These are phyloP conservation scores for Cerrena zonata DNA, from an alignment of 1,284 basidiomycete species.

Conservation along the genomic window DNA sequence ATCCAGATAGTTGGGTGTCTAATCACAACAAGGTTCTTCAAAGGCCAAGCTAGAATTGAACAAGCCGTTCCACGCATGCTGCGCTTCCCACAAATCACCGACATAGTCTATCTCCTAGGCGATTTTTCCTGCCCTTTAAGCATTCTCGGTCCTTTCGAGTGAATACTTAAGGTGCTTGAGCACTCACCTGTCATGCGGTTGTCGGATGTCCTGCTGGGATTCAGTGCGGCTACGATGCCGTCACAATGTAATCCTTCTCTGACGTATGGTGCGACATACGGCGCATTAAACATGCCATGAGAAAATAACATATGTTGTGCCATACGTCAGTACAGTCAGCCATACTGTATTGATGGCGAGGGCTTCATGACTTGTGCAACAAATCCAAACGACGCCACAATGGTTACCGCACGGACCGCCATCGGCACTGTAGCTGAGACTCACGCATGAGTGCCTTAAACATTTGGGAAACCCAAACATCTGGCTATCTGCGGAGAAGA, in stretches of 20 bases:
- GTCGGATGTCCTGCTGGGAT: background rate
- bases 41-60: background rate
- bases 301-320: background rate
- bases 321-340: background rate
- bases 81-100: background rate
- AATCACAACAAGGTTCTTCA: too few relatives aligned
- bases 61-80: conserved; percentile 1
- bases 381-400: conserved; percentile 3
- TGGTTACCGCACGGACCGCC: conserved; percentile 2
- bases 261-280: background rate
- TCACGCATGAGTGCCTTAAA: background rate
- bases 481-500: conserved; percentile 13
- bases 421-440: conserved; percentile 2
- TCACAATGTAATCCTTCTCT: background rate
- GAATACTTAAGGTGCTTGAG: background rate
- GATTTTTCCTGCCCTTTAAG: background rate
- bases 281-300: background rate
- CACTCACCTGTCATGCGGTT: background rate
- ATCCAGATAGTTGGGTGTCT: too few relatives aligned
- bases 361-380: background rate
- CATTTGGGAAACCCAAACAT: background rate
- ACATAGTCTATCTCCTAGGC: too few relatives aligned
- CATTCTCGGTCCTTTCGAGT: background rate
- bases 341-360: background rate
- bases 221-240: background rate